These are phyloP conservation scores for Blastobotrys parvus DNA, from an alignment of 805 yeast species.

Conservation along the genomic window DNA sequence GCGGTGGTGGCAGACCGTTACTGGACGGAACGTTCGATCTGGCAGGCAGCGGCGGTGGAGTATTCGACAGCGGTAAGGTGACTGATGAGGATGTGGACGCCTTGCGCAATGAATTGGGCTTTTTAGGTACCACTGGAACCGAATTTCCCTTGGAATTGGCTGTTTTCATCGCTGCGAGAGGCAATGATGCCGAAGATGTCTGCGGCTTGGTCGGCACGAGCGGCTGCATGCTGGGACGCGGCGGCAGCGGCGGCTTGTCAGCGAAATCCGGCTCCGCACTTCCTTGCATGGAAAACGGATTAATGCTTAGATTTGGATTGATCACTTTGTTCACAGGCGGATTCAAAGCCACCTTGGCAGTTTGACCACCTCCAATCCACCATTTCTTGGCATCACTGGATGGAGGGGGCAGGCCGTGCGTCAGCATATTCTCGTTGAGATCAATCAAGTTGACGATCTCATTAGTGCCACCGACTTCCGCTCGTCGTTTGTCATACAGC, in stretches of 20 bases:
- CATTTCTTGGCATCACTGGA: slow-evolving; percentile 74
- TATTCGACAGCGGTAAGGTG: no score
- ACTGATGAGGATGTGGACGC: no score
- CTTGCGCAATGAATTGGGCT: slow-evolving; percentile 3
- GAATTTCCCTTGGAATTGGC: slow-evolving; percentile 3
- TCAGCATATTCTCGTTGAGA: slow-evolving; percentile 20
- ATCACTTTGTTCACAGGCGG: slow-evolving; percentile 40
- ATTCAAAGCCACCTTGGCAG: slow-evolving; percentile 57
- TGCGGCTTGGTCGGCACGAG: neutral
- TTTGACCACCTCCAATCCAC: slow-evolving; percentile 82
- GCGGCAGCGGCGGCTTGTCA: slow-evolving; percentile 15
- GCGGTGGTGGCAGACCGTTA: neutral
- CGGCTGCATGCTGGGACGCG: slow-evolving; percentile 3
- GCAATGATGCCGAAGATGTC: neutral
- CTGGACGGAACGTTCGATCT: no score
- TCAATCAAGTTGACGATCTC: slow-evolving; percentile 22
- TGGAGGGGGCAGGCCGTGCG: slow-evolving; percentile 70
- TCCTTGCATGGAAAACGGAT: slow-evolving; percentile 52
- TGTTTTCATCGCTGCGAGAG: neutral
- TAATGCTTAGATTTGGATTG: slow-evolving; percentile 61
- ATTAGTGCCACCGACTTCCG: slow-evolving; percentile 29
- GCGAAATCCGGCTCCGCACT: slow-evolving; percentile 49
- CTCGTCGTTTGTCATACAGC: slow-evolving; percentile 51
- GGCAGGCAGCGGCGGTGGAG: no score
- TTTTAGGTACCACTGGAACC: slow-evolving; percentile 2